Conservation (phyloP, 805 yeast genomes). For the Starmerella scarabaei region DNA sequence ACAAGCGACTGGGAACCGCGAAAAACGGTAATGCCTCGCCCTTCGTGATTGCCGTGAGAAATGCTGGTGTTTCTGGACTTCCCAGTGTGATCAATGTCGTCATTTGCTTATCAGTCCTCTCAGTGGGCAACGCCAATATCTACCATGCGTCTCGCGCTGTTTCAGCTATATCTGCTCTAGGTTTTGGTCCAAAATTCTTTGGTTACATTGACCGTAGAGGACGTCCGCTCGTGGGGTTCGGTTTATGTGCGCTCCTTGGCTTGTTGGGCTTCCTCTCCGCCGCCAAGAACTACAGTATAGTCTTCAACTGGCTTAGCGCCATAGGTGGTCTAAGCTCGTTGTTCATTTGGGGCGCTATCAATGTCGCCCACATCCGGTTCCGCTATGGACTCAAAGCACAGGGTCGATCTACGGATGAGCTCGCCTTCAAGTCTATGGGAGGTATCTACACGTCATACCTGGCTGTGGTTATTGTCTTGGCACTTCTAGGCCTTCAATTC, state of each 20-base stretch:
- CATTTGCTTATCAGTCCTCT: constrained; percentile 51
- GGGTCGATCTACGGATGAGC: constrained; percentile 57
- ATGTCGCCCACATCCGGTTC: constrained; percentile 55
- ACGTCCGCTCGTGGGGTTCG: constrained; percentile 63
- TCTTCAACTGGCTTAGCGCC: constrained; percentile 67
- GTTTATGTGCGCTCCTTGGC: constrained; percentile 36
- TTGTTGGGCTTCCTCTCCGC: constrained; percentile 51
- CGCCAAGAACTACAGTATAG: constrained; percentile 35
- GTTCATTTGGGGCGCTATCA: constrained; percentile 67
- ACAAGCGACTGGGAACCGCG: constrained; percentile 36
- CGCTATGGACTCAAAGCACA: constrained; percentile 48
- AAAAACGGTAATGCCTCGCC: constrained; percentile 57
- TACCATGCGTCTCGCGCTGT: constrained; percentile 59
- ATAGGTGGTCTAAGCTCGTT: constrained; percentile 65
- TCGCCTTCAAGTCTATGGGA: constrained; percentile 50
- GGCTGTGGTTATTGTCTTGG: constrained; percentile 46
- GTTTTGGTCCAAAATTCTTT: constrained; percentile 46
- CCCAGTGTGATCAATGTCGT: constrained; percentile 63
- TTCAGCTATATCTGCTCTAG: constrained; percentile 53
- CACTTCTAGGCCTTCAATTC: constrained; percentile 63
- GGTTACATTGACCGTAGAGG: constrained; percentile 66
- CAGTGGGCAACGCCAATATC: constrained; percentile 63
- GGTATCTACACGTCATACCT: constrained; percentile 57
- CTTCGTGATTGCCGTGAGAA: constrained; percentile 55
- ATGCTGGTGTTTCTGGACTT: constrained; percentile 53